Conservation (phyloP, 306 rosid genomes). For the Hippophae rhamnoides region DNA sequence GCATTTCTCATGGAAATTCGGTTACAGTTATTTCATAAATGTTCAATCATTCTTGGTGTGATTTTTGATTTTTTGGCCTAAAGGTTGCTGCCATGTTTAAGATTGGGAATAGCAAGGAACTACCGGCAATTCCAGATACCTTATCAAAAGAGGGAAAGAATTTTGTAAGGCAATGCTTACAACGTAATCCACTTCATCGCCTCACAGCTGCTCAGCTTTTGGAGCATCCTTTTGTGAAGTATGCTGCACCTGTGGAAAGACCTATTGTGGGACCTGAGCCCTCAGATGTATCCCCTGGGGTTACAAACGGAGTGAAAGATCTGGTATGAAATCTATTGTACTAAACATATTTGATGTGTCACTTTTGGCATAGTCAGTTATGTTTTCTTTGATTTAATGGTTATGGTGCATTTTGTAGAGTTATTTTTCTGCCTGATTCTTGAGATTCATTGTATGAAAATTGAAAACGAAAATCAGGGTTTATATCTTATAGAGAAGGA, state of each 20-base stretch:
- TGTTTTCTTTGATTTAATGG: neutral
- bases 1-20: neutral
- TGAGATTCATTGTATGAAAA: too few relatives aligned
- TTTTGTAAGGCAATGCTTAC: conserved; percentile 70
- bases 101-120: conserved; percentile 73
- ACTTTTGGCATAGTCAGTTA: neutral
- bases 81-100: conserved; percentile 96
- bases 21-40: neutral
- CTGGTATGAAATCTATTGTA: conserved; percentile 36
- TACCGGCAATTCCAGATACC: conserved; percentile 68
- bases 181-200: conserved; percentile 59
- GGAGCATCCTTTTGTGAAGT: conserved; percentile 77
- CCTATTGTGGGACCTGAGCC: conserved; percentile 38
- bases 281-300: conserved; percentile 42
- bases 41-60: neutral
- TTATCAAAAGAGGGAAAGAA: conserved; percentile 78
- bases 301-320: conserved; percentile 58
- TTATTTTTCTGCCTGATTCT: too few relatives aligned
- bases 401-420: too few relatives aligned
- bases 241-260: conserved; percentile 59
- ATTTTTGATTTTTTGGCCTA: neutral
- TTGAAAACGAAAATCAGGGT: too few relatives aligned
- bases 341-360: neutral
- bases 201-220: conserved; percentile 72
- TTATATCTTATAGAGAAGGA: too few relatives aligned